These are phyloP conservation scores for Nemania abortiva DNA, from an alignment of 2,329 filamentous ascomycete genomes.

Conservation along the genomic window DNA sequence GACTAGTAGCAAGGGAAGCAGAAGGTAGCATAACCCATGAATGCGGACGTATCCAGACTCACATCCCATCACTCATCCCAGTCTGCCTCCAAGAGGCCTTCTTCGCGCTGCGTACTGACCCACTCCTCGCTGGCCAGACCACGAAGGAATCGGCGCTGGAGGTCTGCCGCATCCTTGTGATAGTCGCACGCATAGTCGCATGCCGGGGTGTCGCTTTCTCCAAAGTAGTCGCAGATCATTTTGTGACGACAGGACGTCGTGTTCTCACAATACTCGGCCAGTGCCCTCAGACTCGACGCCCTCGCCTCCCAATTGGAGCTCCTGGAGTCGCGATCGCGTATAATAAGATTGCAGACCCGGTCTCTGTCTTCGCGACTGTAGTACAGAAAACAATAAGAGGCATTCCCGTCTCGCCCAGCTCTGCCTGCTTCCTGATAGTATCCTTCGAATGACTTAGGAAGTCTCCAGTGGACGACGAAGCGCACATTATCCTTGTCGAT, in stretches of 20 bases:
- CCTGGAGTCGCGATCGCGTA: conserved; percentile 60
- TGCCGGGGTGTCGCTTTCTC: conserved; percentile 67
- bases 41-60: conserved; percentile 21
- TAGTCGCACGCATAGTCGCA: conserved; percentile 84
- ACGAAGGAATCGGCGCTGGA: conserved; percentile 68
- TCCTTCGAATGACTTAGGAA: conserved; percentile 93
- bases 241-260: conserved; percentile 79
- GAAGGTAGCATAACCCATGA: not conserved
- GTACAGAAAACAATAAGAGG: conserved; percentile 87
- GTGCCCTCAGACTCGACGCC: conserved; percentile 71
- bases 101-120: conserved; percentile 72
- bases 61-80: conserved; percentile 56
- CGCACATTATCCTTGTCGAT: conserved; percentile 96
- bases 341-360: conserved; percentile 71
- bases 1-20: conserved; percentile 23
- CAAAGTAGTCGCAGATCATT: conserved; percentile 81
- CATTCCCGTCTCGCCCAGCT: conserved; percentile 89
- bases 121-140: conserved; percentile 72
- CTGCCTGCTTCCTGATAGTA: conserved; percentile 97
- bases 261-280: conserved; percentile 86
- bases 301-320: conserved; percentile 62
- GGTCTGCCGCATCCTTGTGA: conserved; percentile 74
- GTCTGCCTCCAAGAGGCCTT: conserved; percentile 67
- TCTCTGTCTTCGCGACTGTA: conserved; percentile 91
- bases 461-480: conserved; percentile 94